phyloP scores from a whole-genome alignment of 345 rosid genomes.

The Gossypium sturtianum region DNA sequence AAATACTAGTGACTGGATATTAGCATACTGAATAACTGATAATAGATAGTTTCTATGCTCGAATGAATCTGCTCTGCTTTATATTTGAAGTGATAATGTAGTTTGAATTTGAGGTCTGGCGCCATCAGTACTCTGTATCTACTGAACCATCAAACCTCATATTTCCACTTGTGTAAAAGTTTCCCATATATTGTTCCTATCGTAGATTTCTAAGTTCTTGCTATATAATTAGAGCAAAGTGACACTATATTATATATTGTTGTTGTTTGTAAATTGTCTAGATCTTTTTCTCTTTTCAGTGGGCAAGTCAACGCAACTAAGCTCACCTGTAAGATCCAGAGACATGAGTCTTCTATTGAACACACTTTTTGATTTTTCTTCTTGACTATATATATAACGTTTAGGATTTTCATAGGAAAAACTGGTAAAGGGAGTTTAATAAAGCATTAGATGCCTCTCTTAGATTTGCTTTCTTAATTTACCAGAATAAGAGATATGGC shows the following conservation, averaged over 20 bases:
- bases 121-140: not conserved
- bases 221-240: not conserved
- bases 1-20: not conserved
- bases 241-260: not conserved
- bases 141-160: not conserved
- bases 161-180: not conserved
- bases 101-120: not conserved
- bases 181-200: not conserved
- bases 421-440: not conserved
- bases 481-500: not conserved
- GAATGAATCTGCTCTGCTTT: not conserved
- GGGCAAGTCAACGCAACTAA: not conserved
- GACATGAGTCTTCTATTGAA: not conserved
- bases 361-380: not conserved
- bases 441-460: not conserved
- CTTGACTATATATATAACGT: no score
- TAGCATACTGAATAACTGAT: not conserved
- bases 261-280: not conserved
- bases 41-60: not conserved
- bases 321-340: not conserved
- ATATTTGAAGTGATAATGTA: not conserved
- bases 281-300: not conserved
- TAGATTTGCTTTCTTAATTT: slow-evolving; percentile 1
- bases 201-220: not conserved
- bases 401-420: not conserved